Base-by-base conservation (phyloP, 1,139 yeast genomes). In the Candida glucosophila region DNA sequence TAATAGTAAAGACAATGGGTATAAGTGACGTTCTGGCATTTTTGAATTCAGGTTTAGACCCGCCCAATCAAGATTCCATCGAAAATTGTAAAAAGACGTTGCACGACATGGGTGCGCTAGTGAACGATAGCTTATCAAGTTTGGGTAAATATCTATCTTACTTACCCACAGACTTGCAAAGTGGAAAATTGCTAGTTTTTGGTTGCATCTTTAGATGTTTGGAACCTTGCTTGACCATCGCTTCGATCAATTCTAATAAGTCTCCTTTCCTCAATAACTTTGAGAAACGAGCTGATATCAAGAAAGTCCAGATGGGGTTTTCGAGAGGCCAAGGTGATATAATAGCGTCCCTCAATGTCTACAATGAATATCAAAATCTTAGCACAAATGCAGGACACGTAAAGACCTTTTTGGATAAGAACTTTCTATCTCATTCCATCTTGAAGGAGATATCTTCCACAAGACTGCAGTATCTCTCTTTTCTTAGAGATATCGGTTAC, bases 1-100 rank as follows among this genome's bases (percentile, higher is more conserved):
- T 90, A 30, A 73, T 78, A 27, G 94, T 86, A 7, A 85, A 86
- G 46, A 69, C 95, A 1, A 85, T 90, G 93, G 95, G 94, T 1
- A 69, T 88, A 15, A 57, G 61, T 4, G 67, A 81, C 35, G 95
- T 86, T 0, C 66, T 66, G 30, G 65, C 58, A 14, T 90, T 90
- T 42, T 60, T 90, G 34, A 58, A 67, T 6, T 67, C 71, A 23
- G 96, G 96, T 0, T 52, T 90, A 26, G 96, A 88, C 47, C 78
- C 94, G 1, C 97, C 97, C 0, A 67, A 68, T 22, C 54, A 52
- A 8, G 52, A 58, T 2, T 71, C 90, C 1, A 51, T 90, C 21
- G 54, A 58, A 3, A 71, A 72, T 32, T 88, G 97, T 0, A 70
- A 68, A 32, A 59, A 63, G 23, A 61, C 73, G 21, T 59, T 90